Evolutionary conservation across 495 filamentous ascomycete genomes (phyloP), one percentile per base, ranked within the genome.

Genomic region (Bombardia bombarda): DNA sequence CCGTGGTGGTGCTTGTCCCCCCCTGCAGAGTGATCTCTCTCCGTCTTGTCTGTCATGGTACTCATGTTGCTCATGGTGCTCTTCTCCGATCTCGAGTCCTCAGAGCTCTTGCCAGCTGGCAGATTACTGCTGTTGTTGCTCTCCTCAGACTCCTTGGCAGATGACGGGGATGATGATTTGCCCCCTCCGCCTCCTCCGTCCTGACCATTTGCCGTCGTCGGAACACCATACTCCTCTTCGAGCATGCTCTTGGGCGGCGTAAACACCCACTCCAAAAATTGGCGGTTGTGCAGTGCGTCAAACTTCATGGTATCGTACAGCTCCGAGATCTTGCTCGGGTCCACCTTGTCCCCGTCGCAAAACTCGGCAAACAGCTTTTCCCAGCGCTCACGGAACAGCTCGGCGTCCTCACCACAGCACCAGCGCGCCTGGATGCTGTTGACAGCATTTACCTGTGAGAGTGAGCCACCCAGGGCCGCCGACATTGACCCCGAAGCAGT

Each of bases 231-330:
- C 33, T 82, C 77, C 35, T 87, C 82, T 32, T 79, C 79, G 38
- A 80, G 69, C 68, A 84, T 77, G 50, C 59, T 78, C 58, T 64
- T 75, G 55, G 76, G 75, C 2, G 92, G 93, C 46, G 87, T 94
- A 56, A 98, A 97, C 2, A 95, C 85, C 83, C 90, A 95, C 63
- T 98, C 93, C n/a, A 98, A 68, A 46, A 96, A 97, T 45, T 86
- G 86, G 4, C 93, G 80, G 59, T 98, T 98, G 60, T 98, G 92
- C 19, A 98, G 74, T 2, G 93, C 92, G 55, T 98, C 92, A 52
- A 96, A 98, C 59, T 98, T 98, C 90, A 97, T 96, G 22, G 89
- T 96, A 62, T 98, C 92, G 57, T 97, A 97, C 2, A 98, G 69
- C 65, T 98, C 92, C 7, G 87, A 95, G 26, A 98, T 88, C 68